phyloP scores from a whole-genome alignment of 2,329 filamentous ascomycete genomes.

The Lachnellula occidentalis region DNA sequence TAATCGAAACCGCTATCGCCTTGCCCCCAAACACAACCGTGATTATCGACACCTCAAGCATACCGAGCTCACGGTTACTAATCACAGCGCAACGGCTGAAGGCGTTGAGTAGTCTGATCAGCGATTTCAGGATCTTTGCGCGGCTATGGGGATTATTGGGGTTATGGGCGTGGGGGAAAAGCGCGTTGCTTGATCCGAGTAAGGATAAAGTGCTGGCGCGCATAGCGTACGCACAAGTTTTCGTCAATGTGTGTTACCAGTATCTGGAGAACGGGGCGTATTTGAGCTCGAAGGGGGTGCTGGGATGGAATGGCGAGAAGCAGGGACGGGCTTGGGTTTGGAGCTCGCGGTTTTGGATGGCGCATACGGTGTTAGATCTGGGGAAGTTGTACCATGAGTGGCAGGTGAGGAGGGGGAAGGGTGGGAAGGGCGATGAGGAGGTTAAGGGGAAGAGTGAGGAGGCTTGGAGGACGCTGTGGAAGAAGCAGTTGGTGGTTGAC shows the following conservation, averaged over 20 bases:
- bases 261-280: conserved; percentile 78
- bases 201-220: conserved; percentile 40
- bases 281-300: conserved; percentile 65
- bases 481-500: conserved; percentile 58
- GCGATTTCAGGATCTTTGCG: conserved; percentile 66
- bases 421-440: conserved; percentile 25
- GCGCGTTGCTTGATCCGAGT: conserved; percentile 33
- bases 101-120: conserved; percentile 59
- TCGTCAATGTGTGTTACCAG: conserved; percentile 66
- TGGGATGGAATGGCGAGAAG: conserved; percentile 51
- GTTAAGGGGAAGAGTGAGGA: conserved; percentile 44
- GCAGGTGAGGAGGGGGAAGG: conserved; percentile 27
- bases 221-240: conserved; percentile 64
- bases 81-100: conserved; percentile 47
- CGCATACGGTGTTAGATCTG: conserved; percentile 72
- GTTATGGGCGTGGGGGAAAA: conserved; percentile 63
- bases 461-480: conserved; percentile 47
- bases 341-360: conserved; percentile 76
- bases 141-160: conserved; percentile 73
- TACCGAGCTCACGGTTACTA: conserved; percentile 31
- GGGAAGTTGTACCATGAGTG: conserved; percentile 46
- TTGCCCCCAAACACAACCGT: conserved; percentile 47
- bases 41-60: conserved; percentile 29
- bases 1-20: conserved; percentile 47
- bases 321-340: conserved; percentile 60